phyloP scores from a whole-genome alignment of 108 stramenopile genomes.

The Skeletonema costatum region DNA sequence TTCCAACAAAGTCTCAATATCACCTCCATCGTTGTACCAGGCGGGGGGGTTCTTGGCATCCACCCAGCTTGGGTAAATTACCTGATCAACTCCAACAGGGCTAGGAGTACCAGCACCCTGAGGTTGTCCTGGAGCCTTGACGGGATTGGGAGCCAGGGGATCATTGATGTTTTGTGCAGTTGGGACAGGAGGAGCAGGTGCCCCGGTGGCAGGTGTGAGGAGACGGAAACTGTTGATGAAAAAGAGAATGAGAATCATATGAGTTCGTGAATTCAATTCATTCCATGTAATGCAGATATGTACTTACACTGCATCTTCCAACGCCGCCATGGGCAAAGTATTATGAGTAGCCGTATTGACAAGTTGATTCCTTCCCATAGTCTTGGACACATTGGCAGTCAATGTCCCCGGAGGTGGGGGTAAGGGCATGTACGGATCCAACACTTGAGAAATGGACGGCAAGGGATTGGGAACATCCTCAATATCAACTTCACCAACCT shows the following conservation, averaged over 20 bases:
- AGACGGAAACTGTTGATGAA: slow-evolving; percentile 67
- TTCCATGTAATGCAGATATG: background rate
- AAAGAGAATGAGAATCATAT: background rate
- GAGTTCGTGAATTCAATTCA: background rate
- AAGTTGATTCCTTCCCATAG: slow-evolving; percentile 35
- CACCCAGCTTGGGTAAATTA: slow-evolving; percentile 77
- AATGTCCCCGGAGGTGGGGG: background rate
- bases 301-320: slow-evolving; percentile 90
- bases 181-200: slow-evolving; percentile 17
- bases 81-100: slow-evolving; percentile 82
- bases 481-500: background rate
- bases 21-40: slow-evolving; percentile 85
- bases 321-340: slow-evolving; percentile 58
- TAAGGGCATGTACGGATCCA: slow-evolving; percentile 66
- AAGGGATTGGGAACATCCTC: slow-evolving; percentile 48
- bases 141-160: slow-evolving; percentile 79
- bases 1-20: slow-evolving; percentile 84
- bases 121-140: slow-evolving; percentile 43
- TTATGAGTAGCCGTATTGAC: slow-evolving; percentile 57
- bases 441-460: slow-evolving; percentile 62
- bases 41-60: slow-evolving; percentile 81
- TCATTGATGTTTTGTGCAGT: slow-evolving; percentile 58
- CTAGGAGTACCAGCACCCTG: slow-evolving; percentile 30
- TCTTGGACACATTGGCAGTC: background rate
- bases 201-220: slow-evolving; percentile 67